Evolutionary conservation across 2,329 filamentous ascomycete species (phyloP).

Genomic region (Fusarium tjaetaba): DNA sequence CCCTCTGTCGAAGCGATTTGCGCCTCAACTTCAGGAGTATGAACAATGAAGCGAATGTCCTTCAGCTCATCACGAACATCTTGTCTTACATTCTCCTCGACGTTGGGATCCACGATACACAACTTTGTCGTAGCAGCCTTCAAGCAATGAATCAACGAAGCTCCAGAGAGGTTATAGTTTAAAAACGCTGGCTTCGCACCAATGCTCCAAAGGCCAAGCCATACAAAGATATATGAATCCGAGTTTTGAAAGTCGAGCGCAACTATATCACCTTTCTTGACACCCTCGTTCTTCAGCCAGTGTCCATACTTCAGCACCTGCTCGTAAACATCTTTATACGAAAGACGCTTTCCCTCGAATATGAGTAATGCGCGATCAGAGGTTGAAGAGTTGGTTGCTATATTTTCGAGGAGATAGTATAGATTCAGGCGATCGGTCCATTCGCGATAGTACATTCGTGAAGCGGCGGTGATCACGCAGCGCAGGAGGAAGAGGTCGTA

Average conservation of each 20-base stretch:
- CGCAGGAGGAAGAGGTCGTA: constrained; percentile 73
- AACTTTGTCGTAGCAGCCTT: constrained; percentile 72
- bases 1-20: constrained; percentile 63
- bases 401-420: constrained; percentile 79
- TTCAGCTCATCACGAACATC: constrained; percentile 63
- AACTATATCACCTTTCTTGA: constrained; percentile 79
- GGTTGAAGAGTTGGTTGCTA: constrained; percentile 63
- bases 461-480: constrained; percentile 58
- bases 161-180: constrained; percentile 83
- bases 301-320: constrained; percentile 75
- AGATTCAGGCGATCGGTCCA: constrained; percentile 70
- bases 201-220: constrained; percentile 83
- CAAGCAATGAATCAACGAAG: constrained; percentile 79
- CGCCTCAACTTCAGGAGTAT: constrained; percentile 67
- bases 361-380: constrained; percentile 70
- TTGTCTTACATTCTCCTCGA: constrained; percentile 66
- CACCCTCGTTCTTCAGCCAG: constrained; percentile 73
- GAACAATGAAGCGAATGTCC: constrained; percentile 67
- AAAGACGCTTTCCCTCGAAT: constrained; percentile 75
- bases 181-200: constrained; percentile 86
- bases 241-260: constrained; percentile 85
- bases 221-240: constrained; percentile 78
- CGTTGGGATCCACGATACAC: constrained; percentile 73
- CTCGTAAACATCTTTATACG: constrained; percentile 80
- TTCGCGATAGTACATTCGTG: constrained; percentile 59